A percentile compares a stretch with the other conserved stretches of the same genome.
phyloP scores from a whole-genome alignment of 768 basidiomycete genomes.

The Calocera viscosa region DNA sequence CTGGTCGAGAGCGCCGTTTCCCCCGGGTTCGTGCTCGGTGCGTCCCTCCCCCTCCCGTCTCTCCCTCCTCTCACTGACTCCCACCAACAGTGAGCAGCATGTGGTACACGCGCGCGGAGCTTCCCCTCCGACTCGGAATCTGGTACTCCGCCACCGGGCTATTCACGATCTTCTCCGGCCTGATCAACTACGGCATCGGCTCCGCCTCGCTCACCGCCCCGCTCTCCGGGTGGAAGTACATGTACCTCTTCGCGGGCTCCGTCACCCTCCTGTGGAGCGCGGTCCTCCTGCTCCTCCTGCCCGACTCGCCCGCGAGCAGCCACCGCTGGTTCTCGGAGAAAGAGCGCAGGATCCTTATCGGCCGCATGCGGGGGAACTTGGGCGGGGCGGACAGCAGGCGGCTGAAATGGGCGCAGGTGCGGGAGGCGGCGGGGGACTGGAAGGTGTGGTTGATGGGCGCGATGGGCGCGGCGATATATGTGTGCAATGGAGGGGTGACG shows the following conservation, averaged over 20 bases:
- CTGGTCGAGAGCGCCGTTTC: not conserved
- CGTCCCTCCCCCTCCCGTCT: not conserved
- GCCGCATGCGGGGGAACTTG: conserved; percentile 19
- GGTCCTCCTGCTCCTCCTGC: conserved; percentile 26
- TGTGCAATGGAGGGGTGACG: conserved; percentile 19
- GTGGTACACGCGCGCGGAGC: conserved; percentile 28
- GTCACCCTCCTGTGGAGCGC: conserved; percentile 26
- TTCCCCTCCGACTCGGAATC: conserved; percentile 27
- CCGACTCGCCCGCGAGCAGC: conserved; percentile 23
- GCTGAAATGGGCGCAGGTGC: conserved; percentile 22
- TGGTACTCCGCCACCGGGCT: conserved; percentile 29
- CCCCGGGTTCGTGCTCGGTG: not conserved
- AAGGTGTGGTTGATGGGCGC: conserved; percentile 28
- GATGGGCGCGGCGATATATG: conserved; percentile 20
- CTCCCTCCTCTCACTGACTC: not conserved
- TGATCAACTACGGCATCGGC: conserved; percentile 30
- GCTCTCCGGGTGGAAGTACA: conserved; percentile 25
- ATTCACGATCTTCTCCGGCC: conserved; percentile 28
- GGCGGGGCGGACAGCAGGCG: conserved; percentile 8
- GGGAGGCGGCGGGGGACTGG: conserved; percentile 25
- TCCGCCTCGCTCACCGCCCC: conserved; percentile 11
- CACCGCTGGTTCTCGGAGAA: conserved; percentile 23
- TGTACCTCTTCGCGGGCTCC: conserved; percentile 26
- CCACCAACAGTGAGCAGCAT: conserved; percentile 20
- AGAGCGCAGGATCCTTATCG: conserved; percentile 22